phyloP scores from a whole-genome alignment of 345 rosid species.

The Ceriops decandra region DNA sequence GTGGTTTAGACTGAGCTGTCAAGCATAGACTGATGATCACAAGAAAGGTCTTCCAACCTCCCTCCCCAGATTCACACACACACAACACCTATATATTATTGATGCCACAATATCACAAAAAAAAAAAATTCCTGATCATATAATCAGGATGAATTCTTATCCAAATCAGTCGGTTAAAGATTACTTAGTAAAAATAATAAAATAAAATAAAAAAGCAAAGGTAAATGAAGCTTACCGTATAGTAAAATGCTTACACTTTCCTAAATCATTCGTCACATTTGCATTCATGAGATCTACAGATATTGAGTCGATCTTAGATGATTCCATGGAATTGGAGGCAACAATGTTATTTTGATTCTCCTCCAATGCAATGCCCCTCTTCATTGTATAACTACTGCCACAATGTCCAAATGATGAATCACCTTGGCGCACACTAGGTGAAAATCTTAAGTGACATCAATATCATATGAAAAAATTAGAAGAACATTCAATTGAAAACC shows the following conservation, averaged over 20 bases:
- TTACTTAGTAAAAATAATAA: neutral
- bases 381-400: constrained; percentile 13
- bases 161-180: neutral
- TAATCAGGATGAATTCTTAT: too few relatives aligned
- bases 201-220: neutral
- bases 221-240: constrained; percentile 46
- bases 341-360: constrained; percentile 26
- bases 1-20: neutral
- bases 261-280: constrained; percentile 31
- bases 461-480: neutral
- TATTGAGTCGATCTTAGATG: constrained; percentile 56
- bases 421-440: constrained; percentile 6
- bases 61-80: neutral
- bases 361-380: constrained; percentile 25
- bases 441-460: constrained; percentile 1
- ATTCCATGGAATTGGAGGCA: constrained; percentile 35
- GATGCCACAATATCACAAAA: too few relatives aligned
- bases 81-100: too few relatives aligned
- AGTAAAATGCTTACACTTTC: constrained; percentile 60
- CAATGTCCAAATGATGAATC: constrained; percentile 12
- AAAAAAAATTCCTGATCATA: too few relatives aligned
- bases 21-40: neutral
- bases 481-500: neutral
- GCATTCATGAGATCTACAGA: constrained; percentile 44
- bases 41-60: neutral